Evolutionary conservation across 75 land plant species (phyloP).

Genomic region (Sequoiadendron giganteum): DNA sequence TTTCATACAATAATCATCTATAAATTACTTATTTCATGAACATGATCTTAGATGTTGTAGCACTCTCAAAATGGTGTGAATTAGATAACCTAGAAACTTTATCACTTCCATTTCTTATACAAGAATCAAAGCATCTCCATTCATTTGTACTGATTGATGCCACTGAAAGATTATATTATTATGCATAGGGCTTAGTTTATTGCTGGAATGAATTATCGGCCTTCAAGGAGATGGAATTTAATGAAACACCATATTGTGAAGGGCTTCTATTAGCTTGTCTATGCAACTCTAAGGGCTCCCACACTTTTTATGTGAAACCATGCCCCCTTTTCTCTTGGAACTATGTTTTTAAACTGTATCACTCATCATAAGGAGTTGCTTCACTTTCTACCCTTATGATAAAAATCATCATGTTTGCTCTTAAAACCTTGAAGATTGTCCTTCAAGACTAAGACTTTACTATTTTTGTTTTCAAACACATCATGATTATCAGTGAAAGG

Average conservation of each 20-base stretch:
- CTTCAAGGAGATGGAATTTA: slow-evolving; percentile 14
- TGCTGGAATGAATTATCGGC: not conserved
- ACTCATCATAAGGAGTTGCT: no score
- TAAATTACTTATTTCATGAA: not conserved
- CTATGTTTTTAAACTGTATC: no score
- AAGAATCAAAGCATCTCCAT: not conserved
- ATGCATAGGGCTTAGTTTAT: not conserved
- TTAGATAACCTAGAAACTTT: not conserved
- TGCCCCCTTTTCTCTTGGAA: slow-evolving; percentile 32
- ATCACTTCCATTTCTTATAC: not conserved
- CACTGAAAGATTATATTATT: not conserved
- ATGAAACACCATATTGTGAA: slow-evolving; percentile 26
- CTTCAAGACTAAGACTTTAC: no score
- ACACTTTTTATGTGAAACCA: slow-evolving; percentile 46
- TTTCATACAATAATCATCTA: not conserved
- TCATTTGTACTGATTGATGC: not conserved
- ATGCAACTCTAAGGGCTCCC: slow-evolving; percentile 66
- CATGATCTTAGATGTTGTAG: not conserved
- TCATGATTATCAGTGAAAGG: no score
- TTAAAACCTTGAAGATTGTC: no score
- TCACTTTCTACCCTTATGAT: no score
- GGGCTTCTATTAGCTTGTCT: slow-evolving; percentile 33
- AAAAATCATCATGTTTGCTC: no score
- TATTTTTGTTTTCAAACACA: no score
- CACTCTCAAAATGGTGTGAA: slow-evolving; percentile 6